phyloP scores from a whole-genome alignment of 805 yeast species.

The Lipomyces sp. region DNA sequence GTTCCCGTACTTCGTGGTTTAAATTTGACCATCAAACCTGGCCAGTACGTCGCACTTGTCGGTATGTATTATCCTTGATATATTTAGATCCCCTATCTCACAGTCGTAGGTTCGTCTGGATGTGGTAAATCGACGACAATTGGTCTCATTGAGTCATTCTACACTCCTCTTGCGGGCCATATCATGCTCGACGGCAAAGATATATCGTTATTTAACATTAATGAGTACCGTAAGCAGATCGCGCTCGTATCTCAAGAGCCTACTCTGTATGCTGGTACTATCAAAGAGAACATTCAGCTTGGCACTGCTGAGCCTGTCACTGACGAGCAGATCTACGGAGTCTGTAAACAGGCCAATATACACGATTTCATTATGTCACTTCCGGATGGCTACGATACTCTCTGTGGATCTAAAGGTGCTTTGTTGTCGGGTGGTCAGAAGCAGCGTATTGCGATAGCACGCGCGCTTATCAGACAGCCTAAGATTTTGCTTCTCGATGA shows the following conservation, averaged over 20 bases:
- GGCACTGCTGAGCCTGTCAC: slow-evolving; percentile 50
- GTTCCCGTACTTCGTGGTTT: slow-evolving; percentile 58
- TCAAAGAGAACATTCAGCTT: slow-evolving; percentile 60
- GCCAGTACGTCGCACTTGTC: slow-evolving; percentile 66
- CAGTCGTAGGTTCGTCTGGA: slow-evolving; percentile 51
- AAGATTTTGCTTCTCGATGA: slow-evolving; percentile 68
- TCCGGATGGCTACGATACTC: slow-evolving; percentile 65
- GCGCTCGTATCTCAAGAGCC: slow-evolving; percentile 71
- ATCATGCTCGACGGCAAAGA: slow-evolving; percentile 59
- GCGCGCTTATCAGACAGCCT: slow-evolving; percentile 72
- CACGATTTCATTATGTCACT: slow-evolving; percentile 61
- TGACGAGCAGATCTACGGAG: slow-evolving; percentile 54
- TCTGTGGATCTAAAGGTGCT: slow-evolving; percentile 61
- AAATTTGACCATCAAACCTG: slow-evolving; percentile 54
- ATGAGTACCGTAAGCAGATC: slow-evolving; percentile 56
- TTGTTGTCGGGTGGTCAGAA: slow-evolving; percentile 76
- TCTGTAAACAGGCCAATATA: slow-evolving; percentile 58
- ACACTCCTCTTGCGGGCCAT: slow-evolving; percentile 55
- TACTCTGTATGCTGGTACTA: slow-evolving; percentile 58
- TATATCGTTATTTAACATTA: slow-evolving; percentile 54
- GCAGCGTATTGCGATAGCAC: slow-evolving; percentile 75
- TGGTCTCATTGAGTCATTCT: slow-evolving; percentile 57
- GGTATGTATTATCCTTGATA: slow-evolving; percentile 46
- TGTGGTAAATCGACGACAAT: slow-evolving; percentile 67
- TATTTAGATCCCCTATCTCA: neutral